Evolutionary conservation across 164 flowering plant species (phyloP).

Genomic region (Dillenia suffruticosa): DNA sequence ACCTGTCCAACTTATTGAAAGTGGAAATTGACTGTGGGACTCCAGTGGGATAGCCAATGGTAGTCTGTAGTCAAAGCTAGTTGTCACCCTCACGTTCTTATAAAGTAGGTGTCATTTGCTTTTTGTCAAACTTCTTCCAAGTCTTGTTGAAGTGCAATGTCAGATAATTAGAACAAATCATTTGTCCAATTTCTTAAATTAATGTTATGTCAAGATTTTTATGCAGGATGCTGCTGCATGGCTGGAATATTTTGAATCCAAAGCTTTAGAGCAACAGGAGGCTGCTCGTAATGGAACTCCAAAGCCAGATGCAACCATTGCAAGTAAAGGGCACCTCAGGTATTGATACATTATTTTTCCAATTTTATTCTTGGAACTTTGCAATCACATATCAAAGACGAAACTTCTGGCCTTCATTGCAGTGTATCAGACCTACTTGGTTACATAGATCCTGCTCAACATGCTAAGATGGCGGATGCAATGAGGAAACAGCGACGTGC

Average conservation of each 20-base stretch:
- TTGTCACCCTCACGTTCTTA: too few species aligned
- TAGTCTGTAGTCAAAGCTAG: too few species aligned
- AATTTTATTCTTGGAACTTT: not conserved
- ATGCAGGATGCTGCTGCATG: slow-evolving; percentile 92
- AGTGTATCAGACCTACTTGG: slow-evolving; percentile 97
- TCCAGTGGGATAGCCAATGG: too few species aligned
- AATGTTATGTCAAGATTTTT: slow-evolving; percentile 1
- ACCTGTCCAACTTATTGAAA: too few species aligned
- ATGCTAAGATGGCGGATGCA: slow-evolving; percentile 51
- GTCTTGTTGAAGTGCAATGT: too few species aligned
- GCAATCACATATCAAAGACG: not conserved
- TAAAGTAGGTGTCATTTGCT: too few species aligned
- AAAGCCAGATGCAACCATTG: slow-evolving; percentile 83
- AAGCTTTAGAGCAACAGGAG: slow-evolving; percentile 89
- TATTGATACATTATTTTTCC: slow-evolving; percentile 43
- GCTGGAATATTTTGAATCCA: slow-evolving; percentile 93
- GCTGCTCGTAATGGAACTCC: slow-evolving; percentile 83
- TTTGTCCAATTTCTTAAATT: not conserved
- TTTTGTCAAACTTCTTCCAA: too few species aligned
- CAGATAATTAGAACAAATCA: not conserved
- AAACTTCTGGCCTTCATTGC: slow-evolving; percentile 29
- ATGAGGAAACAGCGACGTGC: slow-evolving; percentile 60
- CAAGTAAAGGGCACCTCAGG: slow-evolving; percentile 98
- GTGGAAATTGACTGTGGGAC: too few species aligned
- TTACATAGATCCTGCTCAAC: slow-evolving; percentile 74